Evolutionary conservation across 768 basidiomycete genomes (phyloP), one percentile per base, ranked within the genome.

Genomic region (Leccinum longicurvipes): DNA sequence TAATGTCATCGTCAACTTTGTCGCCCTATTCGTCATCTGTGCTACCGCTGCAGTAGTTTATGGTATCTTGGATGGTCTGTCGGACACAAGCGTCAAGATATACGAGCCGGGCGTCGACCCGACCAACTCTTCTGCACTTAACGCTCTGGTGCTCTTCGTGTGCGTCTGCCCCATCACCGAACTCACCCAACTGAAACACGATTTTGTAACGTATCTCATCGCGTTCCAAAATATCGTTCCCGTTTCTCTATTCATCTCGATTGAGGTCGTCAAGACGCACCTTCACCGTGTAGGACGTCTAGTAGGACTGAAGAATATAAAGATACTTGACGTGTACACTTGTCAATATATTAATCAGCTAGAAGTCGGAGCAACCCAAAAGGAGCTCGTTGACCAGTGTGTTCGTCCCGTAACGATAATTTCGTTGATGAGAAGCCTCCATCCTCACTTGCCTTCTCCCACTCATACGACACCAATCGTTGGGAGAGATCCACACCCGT

Each of bases 251-350:
- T n/a, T n/a, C n/a, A n/a, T n/a, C n/a, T n/a, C 94, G 47, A 94
- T 97, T 66, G 95, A 97, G 76, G 91, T 97, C 61, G 94, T 97
- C 78, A 96, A 96, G 77, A 96, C 94, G n/a, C n/a, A n/a, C n/a
- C n/a, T n/a, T n/a, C n/a, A n/a, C n/a, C n/a, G n/a, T n/a, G n/a
- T n/a, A n/a, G n/a, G n/a, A n/a, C n/a, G n/a, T n/a, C n/a, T n/a
- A n/a, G n/a, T n/a, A n/a, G n/a, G n/a, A n/a, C n/a, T n/a, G n/a
- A n/a, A n/a, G n/a, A n/a, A n/a, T n/a, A n/a, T n/a, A n/a, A n/a
- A n/a, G n/a, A n/a, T n/a, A n/a, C n/a, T n/a, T n/a, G n/a, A n/a
- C n/a, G n/a, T n/a, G n/a, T n/a, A n/a, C n/a, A n/a, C n/a, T n/a
- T n/a, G n/a, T n/a, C n/a, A n/a, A n/a, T n/a, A n/a, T n/a, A n/a